Percentiles rank a stretch among this genome's conserved stretches.
Evolutionary conservation across 805 yeast genomes (phyloP).

Genomic region (Pichia phayaonensis): DNA sequence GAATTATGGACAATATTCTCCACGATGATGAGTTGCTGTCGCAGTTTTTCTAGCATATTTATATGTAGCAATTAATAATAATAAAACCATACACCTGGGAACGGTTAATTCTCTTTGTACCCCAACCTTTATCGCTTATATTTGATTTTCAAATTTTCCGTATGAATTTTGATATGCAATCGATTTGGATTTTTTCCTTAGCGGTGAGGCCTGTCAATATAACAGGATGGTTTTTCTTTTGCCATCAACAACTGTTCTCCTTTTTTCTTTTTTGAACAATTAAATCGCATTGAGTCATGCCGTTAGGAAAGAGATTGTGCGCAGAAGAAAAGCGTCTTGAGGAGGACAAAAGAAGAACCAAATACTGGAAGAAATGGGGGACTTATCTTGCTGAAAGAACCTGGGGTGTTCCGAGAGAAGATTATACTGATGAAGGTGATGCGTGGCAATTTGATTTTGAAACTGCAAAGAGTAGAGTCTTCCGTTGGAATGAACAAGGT

Average conservation of each 20-base stretch:
- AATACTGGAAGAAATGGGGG: slow-evolving; percentile 87
- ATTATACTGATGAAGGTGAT: slow-evolving; percentile 76
- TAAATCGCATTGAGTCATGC: slow-evolving; percentile 11
- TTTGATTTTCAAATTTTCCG: too few relatives aligned
- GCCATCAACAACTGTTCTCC: neutral
- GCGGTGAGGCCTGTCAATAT: neutral
- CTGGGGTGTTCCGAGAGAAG: slow-evolving; percentile 86
- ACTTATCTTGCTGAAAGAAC: slow-evolving; percentile 83
- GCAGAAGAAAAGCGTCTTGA: slow-evolving; percentile 34
- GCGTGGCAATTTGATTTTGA: slow-evolving; percentile 92
- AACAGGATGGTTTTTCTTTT: neutral
- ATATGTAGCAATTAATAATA: neutral
- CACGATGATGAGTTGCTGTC: slow-evolving; percentile 48
- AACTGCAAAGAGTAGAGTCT: slow-evolving; percentile 70
- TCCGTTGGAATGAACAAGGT: slow-evolving; percentile 96
- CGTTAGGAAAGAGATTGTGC: slow-evolving; percentile 15
- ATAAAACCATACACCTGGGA: neutral
- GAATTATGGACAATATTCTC: slow-evolving; percentile 48
- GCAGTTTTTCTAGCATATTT: slow-evolving; percentile 3
- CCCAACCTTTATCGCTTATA: neutral
- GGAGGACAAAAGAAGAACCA: slow-evolving; percentile 31
- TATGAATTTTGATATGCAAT: neutral
- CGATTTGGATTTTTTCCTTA: too few relatives aligned
- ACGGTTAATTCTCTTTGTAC: neutral
- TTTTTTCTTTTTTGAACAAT: neutral